These are phyloP conservation scores for Gaultheria prostrata DNA, from an alignment of 148 eudicot species.

Conservation along the genomic window DNA sequence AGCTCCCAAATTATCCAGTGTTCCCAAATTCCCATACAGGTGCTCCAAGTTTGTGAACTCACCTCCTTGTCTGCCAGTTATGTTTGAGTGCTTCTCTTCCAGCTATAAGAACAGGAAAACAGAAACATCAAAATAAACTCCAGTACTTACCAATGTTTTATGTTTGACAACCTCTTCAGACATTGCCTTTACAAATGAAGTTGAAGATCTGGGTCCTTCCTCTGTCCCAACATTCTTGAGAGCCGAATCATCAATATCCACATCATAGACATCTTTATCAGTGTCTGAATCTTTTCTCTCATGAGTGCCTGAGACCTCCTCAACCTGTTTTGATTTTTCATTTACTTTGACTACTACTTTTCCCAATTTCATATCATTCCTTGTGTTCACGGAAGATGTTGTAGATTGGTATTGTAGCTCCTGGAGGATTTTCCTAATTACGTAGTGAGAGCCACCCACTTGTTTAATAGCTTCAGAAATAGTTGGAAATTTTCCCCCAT, in stretches of 20 bases:
- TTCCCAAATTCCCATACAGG: conserved; percentile 1
- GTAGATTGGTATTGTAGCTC: conserved; percentile 34
- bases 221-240: conserved; percentile 6
- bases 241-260: not conserved
- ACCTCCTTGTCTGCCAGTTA: not conserved
- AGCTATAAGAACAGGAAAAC: not conserved
- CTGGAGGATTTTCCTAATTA: conserved; percentile 31
- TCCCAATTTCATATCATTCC: not conserved
- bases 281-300: not conserved
- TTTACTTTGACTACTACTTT: conserved; percentile 4
- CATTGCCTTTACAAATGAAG: not conserved
- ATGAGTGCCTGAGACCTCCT: conserved; percentile 4
- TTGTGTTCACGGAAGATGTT: conserved; percentile 9
- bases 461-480: conserved; percentile 17
- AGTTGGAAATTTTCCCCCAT: conserved; percentile 46
- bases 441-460: conserved; percentile 40
- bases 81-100: not conserved
- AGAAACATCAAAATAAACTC: not conserved
- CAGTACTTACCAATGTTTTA: not conserved
- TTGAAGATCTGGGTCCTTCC: conserved; percentile 8
- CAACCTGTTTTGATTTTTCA: not conserved
- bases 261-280: not conserved
- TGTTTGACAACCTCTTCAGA: not conserved
- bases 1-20: not conserved
- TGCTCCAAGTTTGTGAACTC: not conserved